Evolutionary conservation across 345 rosid species (phyloP).

Genomic region (Lumnitzera littorea): DNA sequence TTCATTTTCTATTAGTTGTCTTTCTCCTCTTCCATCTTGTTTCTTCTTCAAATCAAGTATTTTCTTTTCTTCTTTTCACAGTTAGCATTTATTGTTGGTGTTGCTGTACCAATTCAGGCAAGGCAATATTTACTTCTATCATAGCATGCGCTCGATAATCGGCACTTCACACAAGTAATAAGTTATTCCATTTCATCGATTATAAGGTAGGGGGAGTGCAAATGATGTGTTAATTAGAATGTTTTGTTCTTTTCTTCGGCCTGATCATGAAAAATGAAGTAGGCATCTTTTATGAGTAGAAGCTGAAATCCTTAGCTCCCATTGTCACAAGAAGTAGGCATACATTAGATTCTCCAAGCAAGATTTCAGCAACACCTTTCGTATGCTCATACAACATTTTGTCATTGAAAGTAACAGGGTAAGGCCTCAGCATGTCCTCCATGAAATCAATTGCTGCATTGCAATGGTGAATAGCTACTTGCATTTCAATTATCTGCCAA

Average conservation of each 20-base stretch:
- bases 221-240: neutral
- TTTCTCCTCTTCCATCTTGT: too few species aligned
- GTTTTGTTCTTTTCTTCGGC: constrained; percentile 13
- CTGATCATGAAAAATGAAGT: constrained; percentile 41
- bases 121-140: too few species aligned
- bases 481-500: constrained; percentile 33
- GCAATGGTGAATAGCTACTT: constrained; percentile 45
- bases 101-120: too few species aligned
- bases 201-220: constrained; percentile 37
- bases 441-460: constrained; percentile 37
- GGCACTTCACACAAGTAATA: too few species aligned
- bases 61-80: too few species aligned
- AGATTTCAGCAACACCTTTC: constrained; percentile 26
- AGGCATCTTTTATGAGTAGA: constrained; percentile 35
- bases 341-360: constrained; percentile 41
- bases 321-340: constrained; percentile 15
- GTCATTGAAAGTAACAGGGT: constrained; percentile 41
- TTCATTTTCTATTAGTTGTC: too few species aligned
- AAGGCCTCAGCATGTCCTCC: constrained; percentile 30
- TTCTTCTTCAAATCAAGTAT: too few species aligned
- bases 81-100: too few species aligned
- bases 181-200: constrained; percentile 20
- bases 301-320: constrained; percentile 67
- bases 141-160: too few species aligned
- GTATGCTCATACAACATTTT: constrained; percentile 34